Evolutionary conservation across 169 alveolate genomes (phyloP).

Genomic region (Eimeria acervulina): DNA sequence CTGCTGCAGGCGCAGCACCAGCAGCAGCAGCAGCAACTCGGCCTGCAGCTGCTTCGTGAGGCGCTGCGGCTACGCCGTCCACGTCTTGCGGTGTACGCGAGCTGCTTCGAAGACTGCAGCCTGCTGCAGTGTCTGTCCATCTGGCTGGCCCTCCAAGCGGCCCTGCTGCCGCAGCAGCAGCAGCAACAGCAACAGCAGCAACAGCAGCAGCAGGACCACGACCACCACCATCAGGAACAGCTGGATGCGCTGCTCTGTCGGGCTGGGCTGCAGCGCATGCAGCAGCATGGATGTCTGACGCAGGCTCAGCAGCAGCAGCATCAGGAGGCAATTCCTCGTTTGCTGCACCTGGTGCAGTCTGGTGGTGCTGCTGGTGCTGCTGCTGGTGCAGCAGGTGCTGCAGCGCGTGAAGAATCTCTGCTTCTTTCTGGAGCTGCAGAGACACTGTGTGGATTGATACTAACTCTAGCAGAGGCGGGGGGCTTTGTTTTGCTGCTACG

Average conservation of each 20-base stretch:
- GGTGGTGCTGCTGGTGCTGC: not conserved
- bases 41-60: slow-evolving; percentile 71
- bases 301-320: slow-evolving; percentile 46
- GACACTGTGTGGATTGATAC: slow-evolving; percentile 45
- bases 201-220: slow-evolving; percentile 45
- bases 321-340: slow-evolving; percentile 4
- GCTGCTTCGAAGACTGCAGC: slow-evolving; percentile 74
- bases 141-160: slow-evolving; percentile 79
- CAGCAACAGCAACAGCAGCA: not conserved
- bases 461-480: slow-evolving; percentile 58
- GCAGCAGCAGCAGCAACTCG: slow-evolving; percentile 41
- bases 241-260: slow-evolving; percentile 59
- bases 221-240: slow-evolving; percentile 31
- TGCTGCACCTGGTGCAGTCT: slow-evolving; percentile 59
- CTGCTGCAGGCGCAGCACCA: slow-evolving; percentile 44
- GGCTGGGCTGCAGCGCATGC: slow-evolving; percentile 58
- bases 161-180: slow-evolving; percentile 42
- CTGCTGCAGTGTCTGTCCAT: slow-evolving; percentile 52
- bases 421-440: slow-evolving; percentile 49
- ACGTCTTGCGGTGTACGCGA: slow-evolving; percentile 81
- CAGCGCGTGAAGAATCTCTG: slow-evolving; percentile 72
- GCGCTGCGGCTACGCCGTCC: slow-evolving; percentile 78
- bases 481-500: slow-evolving; percentile 65
- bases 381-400: slow-evolving; percentile 48
- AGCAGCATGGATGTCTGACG: slow-evolving; percentile 19